These are phyloP conservation scores for Calonectria pteridis DNA, from an alignment of 2,329 filamentous ascomycete species.

Conservation along the genomic window DNA sequence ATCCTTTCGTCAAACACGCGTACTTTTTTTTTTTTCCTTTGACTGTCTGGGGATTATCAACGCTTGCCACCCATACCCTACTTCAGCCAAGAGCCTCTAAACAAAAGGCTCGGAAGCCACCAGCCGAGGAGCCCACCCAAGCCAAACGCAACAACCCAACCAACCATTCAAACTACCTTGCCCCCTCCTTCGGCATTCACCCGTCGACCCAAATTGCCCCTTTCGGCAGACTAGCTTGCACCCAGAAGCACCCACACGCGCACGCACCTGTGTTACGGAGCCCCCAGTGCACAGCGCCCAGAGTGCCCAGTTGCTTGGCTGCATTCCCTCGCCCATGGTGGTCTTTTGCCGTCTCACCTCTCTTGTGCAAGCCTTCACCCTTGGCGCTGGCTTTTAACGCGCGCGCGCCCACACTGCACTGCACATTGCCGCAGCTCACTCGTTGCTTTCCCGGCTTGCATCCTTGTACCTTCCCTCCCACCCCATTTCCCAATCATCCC, in stretches of 20 bases:
- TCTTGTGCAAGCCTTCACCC: not conserved
- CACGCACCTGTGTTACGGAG: not conserved
- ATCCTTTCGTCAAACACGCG: not conserved
- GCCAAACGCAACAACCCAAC: not conserved
- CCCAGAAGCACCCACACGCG: not conserved
- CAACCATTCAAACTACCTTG: slow-evolving; percentile 1
- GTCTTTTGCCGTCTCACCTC: not conserved
- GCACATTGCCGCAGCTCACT: not conserved
- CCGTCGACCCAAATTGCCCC: slow-evolving; percentile 3
- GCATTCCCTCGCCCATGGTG: not conserved
- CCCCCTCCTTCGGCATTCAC: slow-evolving; percentile 11
- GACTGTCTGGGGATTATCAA: not conserved
- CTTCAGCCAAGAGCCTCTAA: not conserved
- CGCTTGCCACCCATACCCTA: not conserved
- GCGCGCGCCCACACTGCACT: not conserved
- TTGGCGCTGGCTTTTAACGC: not conserved
- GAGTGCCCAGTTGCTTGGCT: slow-evolving; percentile 1
- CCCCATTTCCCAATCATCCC: slow-evolving; percentile 9
- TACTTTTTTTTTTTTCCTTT: not conserved
- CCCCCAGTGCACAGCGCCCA: not conserved
- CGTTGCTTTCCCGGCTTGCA: not conserved
- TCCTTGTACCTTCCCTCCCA: slow-evolving; percentile 8
- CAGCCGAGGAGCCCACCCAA: slow-evolving; percentile 3
- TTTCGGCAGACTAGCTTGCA: not conserved
- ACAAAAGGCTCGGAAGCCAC: not conserved